Percentiles rank a stretch among this genome's conserved stretches.
Conservation (phyloP, 1,284 basidiomycete species). For the Coniferiporia weirii region DNA sequence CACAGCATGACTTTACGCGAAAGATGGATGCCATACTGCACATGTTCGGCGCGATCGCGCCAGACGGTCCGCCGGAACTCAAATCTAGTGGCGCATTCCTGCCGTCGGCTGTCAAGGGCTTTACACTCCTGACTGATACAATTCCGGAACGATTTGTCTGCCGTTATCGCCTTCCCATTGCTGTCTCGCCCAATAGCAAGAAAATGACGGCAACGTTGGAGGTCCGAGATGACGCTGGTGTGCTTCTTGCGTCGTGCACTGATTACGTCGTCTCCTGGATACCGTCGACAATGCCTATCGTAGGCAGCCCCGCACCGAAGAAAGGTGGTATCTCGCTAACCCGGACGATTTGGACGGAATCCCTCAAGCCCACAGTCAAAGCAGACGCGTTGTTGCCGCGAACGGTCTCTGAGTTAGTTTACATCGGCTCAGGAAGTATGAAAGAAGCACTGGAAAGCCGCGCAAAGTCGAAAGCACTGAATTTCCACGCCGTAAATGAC, state of each 20-base stretch:
- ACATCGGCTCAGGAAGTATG: slow-evolving; percentile 5
- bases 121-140: slow-evolving; percentile 24
- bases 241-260: slow-evolving; percentile 29
- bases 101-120: slow-evolving; percentile 29
- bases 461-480: neutral
- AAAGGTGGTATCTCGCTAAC: slow-evolving; percentile 1
- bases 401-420: neutral
- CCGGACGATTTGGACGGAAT: slow-evolving; percentile 1
- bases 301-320: neutral
- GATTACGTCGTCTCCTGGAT: slow-evolving; percentile 31
- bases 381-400: neutral
- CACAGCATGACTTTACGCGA: slow-evolving; percentile 29
- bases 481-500: slow-evolving; percentile 1
- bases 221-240: slow-evolving; percentile 28
- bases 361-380: neutral
- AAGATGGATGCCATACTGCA: slow-evolving; percentile 33
- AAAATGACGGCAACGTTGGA: slow-evolving; percentile 28
- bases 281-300: slow-evolving; percentile 12
- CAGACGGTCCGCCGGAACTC: slow-evolving; percentile 22
- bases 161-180: slow-evolving; percentile 30
- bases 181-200: slow-evolving; percentile 26
- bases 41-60: slow-evolving; percentile 29
- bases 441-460: neutral
- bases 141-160: slow-evolving; percentile 29
- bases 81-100: slow-evolving; percentile 28